phyloP scores from a whole-genome alignment of 306 rosid species.

The Pueraria montana region DNA sequence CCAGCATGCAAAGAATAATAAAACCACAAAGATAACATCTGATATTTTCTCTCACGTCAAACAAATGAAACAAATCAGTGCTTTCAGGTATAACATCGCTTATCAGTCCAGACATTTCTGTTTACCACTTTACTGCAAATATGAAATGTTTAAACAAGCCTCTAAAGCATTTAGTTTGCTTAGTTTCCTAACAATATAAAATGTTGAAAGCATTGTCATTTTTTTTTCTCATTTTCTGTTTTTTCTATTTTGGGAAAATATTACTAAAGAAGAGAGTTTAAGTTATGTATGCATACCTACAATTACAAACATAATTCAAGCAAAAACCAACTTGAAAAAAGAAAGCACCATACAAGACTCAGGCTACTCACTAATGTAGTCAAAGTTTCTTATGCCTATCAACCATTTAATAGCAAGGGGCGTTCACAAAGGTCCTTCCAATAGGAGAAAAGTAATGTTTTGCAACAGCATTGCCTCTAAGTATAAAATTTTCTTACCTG shows the following conservation, averaged over 20 bases:
- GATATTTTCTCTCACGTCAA: neutral
- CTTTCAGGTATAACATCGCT: neutral
- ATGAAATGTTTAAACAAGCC: slow-evolving; percentile 12
- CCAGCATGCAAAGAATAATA: neutral
- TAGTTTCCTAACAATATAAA: slow-evolving; percentile 15
- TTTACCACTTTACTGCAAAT: neutral
- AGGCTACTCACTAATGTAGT: neutral
- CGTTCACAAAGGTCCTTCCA: slow-evolving; percentile 32
- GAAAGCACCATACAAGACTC: neutral
- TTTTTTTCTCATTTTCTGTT: neutral
- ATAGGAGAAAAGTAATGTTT: neutral
- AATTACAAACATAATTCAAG: slow-evolving; percentile 20
- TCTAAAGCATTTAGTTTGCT: slow-evolving; percentile 8
- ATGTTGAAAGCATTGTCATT: slow-evolving; percentile 6
- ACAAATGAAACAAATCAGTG: slow-evolving; percentile 4
- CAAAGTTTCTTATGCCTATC: neutral
- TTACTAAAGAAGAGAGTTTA: neutral
- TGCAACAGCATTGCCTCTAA: neutral
- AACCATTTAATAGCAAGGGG: slow-evolving; percentile 30
- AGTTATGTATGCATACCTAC: neutral
- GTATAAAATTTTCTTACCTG: slow-evolving; percentile 62
- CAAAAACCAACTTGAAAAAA: slow-evolving; percentile 23
- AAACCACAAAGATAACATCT: neutral
- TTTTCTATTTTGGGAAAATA: neutral
- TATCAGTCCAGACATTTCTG: neutral